Conservation (phyloP, 2,329 filamentous ascomycete genomes). For the Neopestalotiopsis clavispora region DNA sequence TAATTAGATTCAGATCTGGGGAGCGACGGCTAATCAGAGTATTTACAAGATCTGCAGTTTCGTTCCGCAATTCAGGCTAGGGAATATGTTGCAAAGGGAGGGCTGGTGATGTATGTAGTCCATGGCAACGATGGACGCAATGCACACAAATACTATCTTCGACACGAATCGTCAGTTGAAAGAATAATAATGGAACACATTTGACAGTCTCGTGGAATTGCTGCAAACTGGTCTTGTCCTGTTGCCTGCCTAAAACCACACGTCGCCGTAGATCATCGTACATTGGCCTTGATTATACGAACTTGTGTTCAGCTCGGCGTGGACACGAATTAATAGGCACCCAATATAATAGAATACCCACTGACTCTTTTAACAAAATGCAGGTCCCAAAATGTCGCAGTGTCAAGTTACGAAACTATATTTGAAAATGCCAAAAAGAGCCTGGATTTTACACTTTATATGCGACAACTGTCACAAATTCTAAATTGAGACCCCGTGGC, state of each 20-base stretch:
- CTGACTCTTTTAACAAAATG: neutral
- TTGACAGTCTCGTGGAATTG: neutral
- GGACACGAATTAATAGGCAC: neutral
- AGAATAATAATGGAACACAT: neutral
- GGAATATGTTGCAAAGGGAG: neutral
- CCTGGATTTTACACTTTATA: neutral
- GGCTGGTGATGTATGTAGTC: neutral
- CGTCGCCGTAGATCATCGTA: neutral
- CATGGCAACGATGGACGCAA: neutral
- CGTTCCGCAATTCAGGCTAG: neutral
- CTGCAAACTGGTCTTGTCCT: neutral
- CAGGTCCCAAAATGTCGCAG: neutral
- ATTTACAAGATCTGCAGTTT: neutral
- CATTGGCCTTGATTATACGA: neutral
- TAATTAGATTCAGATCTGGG: neutral
- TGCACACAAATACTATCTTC: neutral
- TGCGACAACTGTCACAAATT: neutral
- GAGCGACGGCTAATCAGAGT: neutral
- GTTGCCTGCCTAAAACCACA: neutral
- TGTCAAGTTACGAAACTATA: neutral
- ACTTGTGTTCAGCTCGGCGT: neutral
- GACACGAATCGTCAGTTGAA: neutral
- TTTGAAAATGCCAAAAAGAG: neutral
- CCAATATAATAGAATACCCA: too few species aligned
- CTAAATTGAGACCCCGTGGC: conserved; percentile 10